These are phyloP conservation scores for Vicia villosa DNA, from an alignment of 306 rosid species.

Conservation along the genomic window DNA sequence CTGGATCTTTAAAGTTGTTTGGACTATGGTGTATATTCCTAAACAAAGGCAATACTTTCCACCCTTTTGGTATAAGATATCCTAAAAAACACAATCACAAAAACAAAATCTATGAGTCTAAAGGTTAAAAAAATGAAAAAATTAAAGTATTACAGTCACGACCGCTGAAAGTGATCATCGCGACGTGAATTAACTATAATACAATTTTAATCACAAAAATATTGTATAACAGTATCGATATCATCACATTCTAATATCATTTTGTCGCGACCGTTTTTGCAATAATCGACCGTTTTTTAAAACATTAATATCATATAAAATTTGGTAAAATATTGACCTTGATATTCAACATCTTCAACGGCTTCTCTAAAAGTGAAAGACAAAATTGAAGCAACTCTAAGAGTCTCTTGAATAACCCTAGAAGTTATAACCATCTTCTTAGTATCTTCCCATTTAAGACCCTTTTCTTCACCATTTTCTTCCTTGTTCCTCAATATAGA, in stretches of 20 bases:
- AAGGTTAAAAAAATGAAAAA: neutral
- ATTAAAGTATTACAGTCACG: too few relatives aligned
- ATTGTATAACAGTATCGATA: too few relatives aligned
- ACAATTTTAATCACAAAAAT: too few relatives aligned
- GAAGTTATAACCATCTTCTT: conserved; percentile 82
- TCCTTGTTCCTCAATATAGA: conserved; percentile 54
- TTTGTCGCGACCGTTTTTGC: too few relatives aligned
- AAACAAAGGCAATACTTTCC: conserved; percentile 95
- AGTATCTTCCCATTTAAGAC: conserved; percentile 78
- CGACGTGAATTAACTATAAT: too few relatives aligned
- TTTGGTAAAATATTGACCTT: conserved; percentile 54
- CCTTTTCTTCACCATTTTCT: conserved; percentile 51
- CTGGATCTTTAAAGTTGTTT: conserved; percentile 75
- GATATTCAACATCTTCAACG: conserved; percentile 84
- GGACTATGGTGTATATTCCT: conserved; percentile 94
- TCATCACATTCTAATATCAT: too few relatives aligned
- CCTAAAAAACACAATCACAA: conserved; percentile 46
- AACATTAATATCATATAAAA: conserved; percentile 1
- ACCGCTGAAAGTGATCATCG: too few relatives aligned
- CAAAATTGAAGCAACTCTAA: conserved; percentile 84
- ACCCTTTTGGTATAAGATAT: conserved; percentile 91
- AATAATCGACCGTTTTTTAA: too few relatives aligned
- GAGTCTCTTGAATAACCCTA: conserved; percentile 91
- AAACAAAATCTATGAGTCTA: conserved; percentile 36
- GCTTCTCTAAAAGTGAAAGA: conserved; percentile 98